phyloP scores from a whole-genome alignment of 2,329 filamentous ascomycete species.

The Metarhizium anisopliae region DNA sequence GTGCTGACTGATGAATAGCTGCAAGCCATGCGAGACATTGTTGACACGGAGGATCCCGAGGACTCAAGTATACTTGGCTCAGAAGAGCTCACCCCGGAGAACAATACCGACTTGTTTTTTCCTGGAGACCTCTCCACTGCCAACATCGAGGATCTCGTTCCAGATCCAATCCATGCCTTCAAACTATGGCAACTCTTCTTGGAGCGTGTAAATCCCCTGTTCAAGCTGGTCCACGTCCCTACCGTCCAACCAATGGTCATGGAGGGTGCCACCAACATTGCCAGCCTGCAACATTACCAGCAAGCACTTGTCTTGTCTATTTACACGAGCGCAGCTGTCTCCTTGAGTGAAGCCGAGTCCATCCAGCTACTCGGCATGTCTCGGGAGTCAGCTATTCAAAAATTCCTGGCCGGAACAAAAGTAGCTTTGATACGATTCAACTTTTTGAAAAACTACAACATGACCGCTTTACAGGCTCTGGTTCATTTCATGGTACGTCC shows the following conservation, averaged over 20 bases:
- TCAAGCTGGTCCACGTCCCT: slow-evolving; percentile 65
- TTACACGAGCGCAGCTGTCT: slow-evolving; percentile 51
- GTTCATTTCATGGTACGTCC: slow-evolving; percentile 44
- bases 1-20: slow-evolving; percentile 29
- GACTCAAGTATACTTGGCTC: slow-evolving; percentile 40
- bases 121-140: slow-evolving; percentile 28
- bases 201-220: slow-evolving; percentile 65
- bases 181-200: slow-evolving; percentile 67
- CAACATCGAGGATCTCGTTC: slow-evolving; percentile 46
- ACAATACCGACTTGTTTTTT: slow-evolving; percentile 42
- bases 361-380: slow-evolving; percentile 39
- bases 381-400: slow-evolving; percentile 39
- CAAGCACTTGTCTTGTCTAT: slow-evolving; percentile 58
- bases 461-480: slow-evolving; percentile 50
- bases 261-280: slow-evolving; percentile 49
- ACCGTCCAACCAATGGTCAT: slow-evolving; percentile 57
- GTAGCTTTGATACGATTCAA: slow-evolving; percentile 39
- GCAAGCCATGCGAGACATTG: slow-evolving; percentile 49
- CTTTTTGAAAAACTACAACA: slow-evolving; percentile 50
- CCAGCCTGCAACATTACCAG: slow-evolving; percentile 44
- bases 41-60: slow-evolving; percentile 39
- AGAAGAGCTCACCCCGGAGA: slow-evolving; percentile 41
- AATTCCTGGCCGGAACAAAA: slow-evolving; percentile 43
- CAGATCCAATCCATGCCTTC: slow-evolving; percentile 56
- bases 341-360: slow-evolving; percentile 48